These are phyloP conservation scores for Gossypium schwendimanii DNA, from an alignment of 441 rosid species.

Conservation along the genomic window DNA sequence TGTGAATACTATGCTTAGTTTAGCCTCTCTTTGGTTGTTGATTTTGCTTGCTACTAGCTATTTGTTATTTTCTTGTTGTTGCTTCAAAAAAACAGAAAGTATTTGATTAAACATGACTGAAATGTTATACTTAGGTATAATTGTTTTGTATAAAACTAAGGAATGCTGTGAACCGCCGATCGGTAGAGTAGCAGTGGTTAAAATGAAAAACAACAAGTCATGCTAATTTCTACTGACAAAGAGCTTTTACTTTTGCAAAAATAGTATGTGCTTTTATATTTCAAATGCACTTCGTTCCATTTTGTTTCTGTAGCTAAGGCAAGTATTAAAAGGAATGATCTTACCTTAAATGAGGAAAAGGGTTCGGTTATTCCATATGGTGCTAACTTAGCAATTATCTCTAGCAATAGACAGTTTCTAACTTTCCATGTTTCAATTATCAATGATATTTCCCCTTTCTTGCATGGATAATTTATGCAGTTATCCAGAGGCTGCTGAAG, in stretches of 20 bases:
- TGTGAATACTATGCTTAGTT: not conserved
- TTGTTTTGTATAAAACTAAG: not conserved
- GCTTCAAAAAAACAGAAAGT: not conserved
- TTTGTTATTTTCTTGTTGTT: not conserved
- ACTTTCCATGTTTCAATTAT: not conserved
- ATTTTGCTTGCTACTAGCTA: not conserved
- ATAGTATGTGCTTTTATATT: not conserved
- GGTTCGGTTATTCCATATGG: not conserved
- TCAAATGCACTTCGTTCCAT: not conserved
- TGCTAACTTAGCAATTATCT: not conserved
- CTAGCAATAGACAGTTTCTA: not conserved
- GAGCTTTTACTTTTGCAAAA: not conserved
- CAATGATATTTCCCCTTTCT: not conserved
- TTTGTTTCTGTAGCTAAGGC: not conserved
- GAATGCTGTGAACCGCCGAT: not conserved
- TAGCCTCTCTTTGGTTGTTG: not conserved
- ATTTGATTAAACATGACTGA: not conserved
- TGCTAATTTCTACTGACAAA: not conserved
- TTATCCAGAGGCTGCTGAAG: conserved; percentile 84
- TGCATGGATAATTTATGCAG: conserved; percentile 26
- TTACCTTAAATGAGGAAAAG: not conserved
- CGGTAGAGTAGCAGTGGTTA: not conserved
- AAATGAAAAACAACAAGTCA: no score
- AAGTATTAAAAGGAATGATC: not conserved
- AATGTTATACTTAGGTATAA: not conserved